Base-by-base conservation (phyloP, 768 basidiomycete species). In the Lactarius hatsudake region DNA sequence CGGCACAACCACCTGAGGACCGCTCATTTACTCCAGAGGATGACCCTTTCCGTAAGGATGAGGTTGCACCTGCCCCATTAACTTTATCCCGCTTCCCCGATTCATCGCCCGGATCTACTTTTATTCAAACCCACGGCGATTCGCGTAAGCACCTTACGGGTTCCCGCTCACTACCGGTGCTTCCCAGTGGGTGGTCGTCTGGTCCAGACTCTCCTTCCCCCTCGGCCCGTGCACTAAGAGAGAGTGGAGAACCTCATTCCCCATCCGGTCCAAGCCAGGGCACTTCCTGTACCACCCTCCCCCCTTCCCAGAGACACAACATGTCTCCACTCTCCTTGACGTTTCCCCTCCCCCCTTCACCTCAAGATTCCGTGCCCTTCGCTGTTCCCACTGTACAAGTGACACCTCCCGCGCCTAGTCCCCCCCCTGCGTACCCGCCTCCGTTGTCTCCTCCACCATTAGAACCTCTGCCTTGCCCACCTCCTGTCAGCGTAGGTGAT, bases 1-100 rank as follows among this genome's bases (percentile, higher is more conserved):
- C 26, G 17, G 36, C 34, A 58, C 43, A 53, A 53, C 26, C 13
- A 26, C 42, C 36, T 15, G 13, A 59, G 20, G 67, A 58, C 18
- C 67, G 69, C 57, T 64, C 61, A 3, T 65, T 69, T 17, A 69
- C 69, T 5, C 67, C 69, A 34, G 69, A 71, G 23, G 56, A 69
- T 20, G 69, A 71, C 55, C 69, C 69, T 18, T 71, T 71, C 61
- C 69, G 69, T 43, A 71, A 69, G 26, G 69, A 64, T 43, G 69
- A 64, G 20, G 20, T 63, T 3, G 20, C 17, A 20, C 30, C n/a
- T 23, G 54, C 34, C 15, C 13, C 26, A 15, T 34, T 45, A 23
- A 3, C 34, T 53, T 48, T 26, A 23, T 26, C 38, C 28, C 48
- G 58, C 53, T 38, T 62, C n/a, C 55, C 38, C 36, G n/a, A 40